These are phyloP conservation scores for Mycosphaerella sp. DNA, from an alignment of 2,329 filamentous ascomycete genomes.

Conservation along the genomic window DNA sequence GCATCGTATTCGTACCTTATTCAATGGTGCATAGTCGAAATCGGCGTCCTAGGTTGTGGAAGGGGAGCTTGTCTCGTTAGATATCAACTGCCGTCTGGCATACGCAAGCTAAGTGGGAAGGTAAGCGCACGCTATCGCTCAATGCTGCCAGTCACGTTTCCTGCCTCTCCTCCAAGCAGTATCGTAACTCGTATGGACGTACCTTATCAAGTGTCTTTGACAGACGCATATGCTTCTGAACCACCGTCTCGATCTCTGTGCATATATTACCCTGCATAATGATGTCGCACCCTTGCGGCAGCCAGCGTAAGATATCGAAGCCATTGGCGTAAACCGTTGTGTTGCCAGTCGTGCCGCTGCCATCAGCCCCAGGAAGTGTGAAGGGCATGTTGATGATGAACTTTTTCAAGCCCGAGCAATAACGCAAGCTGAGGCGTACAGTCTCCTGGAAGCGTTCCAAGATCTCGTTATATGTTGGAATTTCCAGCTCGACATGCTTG, in stretches of 20 bases:
- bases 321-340: constrained; percentile 44
- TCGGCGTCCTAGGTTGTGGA: background rate
- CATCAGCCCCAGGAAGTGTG: constrained; percentile 29
- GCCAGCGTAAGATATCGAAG: constrained; percentile 44
- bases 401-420: constrained; percentile 42
- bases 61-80: constrained; percentile 26
- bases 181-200: constrained; percentile 16
- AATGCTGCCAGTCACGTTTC: no score
- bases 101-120: constrained; percentile 27
- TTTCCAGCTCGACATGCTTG: constrained; percentile 40
- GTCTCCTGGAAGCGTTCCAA: constrained; percentile 43
- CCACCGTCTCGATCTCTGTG: constrained; percentile 38
- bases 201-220: constrained; percentile 40
- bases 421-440: constrained; percentile 41
- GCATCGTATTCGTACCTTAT: background rate
- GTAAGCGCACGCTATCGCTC: constrained; percentile 12
- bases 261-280: constrained; percentile 38
- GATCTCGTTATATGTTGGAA: constrained; percentile 43
- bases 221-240: constrained; percentile 39
- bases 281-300: constrained; percentile 40
- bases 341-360: constrained; percentile 31
- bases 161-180: background rate
- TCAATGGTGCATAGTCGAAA: background rate
- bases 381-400: constrained; percentile 39
- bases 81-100: constrained; percentile 32